phyloP scores from a whole-genome alignment of 2,329 filamentous ascomycete genomes.

The Diaporthe aspalathi region DNA sequence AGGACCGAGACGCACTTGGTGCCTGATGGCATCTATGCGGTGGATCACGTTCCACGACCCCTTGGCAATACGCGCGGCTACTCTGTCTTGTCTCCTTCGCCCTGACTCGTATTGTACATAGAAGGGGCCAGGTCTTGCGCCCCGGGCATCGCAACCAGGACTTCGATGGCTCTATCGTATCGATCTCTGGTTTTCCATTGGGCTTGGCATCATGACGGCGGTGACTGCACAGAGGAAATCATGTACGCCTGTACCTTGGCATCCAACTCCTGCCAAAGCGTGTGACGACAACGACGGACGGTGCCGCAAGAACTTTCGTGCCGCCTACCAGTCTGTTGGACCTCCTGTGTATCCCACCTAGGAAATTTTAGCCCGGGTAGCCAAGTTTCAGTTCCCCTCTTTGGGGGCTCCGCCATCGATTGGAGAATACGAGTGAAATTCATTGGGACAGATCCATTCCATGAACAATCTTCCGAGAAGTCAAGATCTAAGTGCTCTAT shows the following conservation, averaged over 20 bases:
- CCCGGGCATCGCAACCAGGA: not conserved
- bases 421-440: too few species aligned
- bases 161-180: not conserved
- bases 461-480: too few species aligned
- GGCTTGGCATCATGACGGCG: not conserved
- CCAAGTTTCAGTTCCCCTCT: too few species aligned
- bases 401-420: too few species aligned
- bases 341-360: too few species aligned
- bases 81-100: not conserved
- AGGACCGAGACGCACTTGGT: not conserved
- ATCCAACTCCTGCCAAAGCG: not conserved
- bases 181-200: not conserved
- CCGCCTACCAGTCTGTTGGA: too few species aligned
- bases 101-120: not conserved
- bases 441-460: too few species aligned
- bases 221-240: not conserved
- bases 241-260: not conserved
- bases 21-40: not conserved
- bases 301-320: too few species aligned
- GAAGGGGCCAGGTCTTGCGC: not conserved
- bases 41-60: too few species aligned
- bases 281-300: too few species aligned
- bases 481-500: too few species aligned
- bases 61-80: not conserved
- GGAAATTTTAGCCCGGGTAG: too few species aligned